A percentile compares a stretch with the other conserved stretches of the same genome.
phyloP scores from a whole-genome alignment of 1,284 basidiomycete species.

The Cutaneotrichosporon cavernicola region DNA sequence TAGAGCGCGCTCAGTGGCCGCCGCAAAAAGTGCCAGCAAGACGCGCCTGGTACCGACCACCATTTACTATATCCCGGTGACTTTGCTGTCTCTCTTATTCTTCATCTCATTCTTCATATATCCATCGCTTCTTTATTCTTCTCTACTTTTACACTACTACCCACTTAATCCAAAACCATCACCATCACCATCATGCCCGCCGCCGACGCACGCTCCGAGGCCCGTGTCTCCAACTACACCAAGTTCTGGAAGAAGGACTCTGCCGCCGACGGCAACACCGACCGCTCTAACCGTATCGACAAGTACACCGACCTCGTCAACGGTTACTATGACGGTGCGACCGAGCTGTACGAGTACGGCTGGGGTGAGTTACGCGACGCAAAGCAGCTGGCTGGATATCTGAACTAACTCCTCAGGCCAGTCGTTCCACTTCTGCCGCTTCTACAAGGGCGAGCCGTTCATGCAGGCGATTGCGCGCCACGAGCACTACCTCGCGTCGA shows the following conservation, averaged over 20 bases:
- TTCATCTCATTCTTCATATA: not conserved
- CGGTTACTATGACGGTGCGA: slow-evolving; percentile 93
- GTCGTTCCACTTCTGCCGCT: slow-evolving; percentile 98
- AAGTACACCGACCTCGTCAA: slow-evolving; percentile 94
- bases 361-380: slow-evolving; percentile 35
- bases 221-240: slow-evolving; percentile 86
- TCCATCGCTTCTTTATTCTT: not conserved
- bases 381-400: not conserved
- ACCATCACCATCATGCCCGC: slow-evolving; percentile 25
- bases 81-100: slow-evolving; percentile 1
- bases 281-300: slow-evolving; percentile 73
- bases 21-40: slow-evolving; percentile 9
- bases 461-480: slow-evolving; percentile 80
- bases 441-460: slow-evolving; percentile 94
- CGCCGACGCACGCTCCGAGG: slow-evolving; percentile 72
- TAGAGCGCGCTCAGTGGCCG: not conserved
- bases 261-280: slow-evolving; percentile 65
- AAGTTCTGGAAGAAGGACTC: slow-evolving; percentile 91
- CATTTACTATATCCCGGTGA: not conserved
- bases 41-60: not conserved
- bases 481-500: slow-evolving; percentile 92
- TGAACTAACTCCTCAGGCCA: slow-evolving; percentile 54
- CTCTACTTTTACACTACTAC: not conserved
- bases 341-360: slow-evolving; percentile 94
- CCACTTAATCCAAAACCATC: not conserved